These are phyloP conservation scores for Polymyxa betae DNA, from an alignment of 208 protist genomes.

Conservation along the genomic window DNA sequence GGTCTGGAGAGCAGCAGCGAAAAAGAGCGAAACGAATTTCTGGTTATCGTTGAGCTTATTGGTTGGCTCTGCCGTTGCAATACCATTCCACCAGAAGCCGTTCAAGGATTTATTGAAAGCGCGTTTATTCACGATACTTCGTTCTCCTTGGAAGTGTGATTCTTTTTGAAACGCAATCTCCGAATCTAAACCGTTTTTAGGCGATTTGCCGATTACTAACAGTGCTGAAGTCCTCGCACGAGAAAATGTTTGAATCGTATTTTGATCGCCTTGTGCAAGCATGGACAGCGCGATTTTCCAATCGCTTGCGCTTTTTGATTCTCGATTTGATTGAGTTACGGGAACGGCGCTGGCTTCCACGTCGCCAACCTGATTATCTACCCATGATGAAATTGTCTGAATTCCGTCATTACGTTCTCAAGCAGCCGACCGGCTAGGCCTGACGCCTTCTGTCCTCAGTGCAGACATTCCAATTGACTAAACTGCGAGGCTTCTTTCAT, in stretches of 20 bases:
- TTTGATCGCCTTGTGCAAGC: neutral
- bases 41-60: slow-evolving; percentile 26
- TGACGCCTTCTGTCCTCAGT: neutral
- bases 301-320: slow-evolving; percentile 38
- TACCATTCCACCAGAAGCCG: neutral
- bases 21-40: neutral
- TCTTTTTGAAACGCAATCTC: neutral
- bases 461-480: neutral
- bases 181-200: neutral
- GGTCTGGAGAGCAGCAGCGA: slow-evolving; percentile 2
- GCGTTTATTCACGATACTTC: neutral
- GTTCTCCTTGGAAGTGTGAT: neutral
- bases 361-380: neutral
- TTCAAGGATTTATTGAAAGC: neutral
- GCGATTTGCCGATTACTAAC: neutral
- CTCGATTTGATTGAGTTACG: slow-evolving; percentile 41
- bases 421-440: neutral
- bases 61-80: neutral
- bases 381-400: neutral
- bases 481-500: too few relatives aligned
- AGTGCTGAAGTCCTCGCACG: neutral
- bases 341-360: neutral
- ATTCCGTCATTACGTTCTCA: neutral
- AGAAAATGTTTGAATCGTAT: neutral
- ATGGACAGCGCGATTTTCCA: slow-evolving; percentile 22